Evolutionary conservation across 108 stramenopile genomes (phyloP), one percentile per base, ranked within the genome.

Genomic region (Nitzschia inconspicua): DNA sequence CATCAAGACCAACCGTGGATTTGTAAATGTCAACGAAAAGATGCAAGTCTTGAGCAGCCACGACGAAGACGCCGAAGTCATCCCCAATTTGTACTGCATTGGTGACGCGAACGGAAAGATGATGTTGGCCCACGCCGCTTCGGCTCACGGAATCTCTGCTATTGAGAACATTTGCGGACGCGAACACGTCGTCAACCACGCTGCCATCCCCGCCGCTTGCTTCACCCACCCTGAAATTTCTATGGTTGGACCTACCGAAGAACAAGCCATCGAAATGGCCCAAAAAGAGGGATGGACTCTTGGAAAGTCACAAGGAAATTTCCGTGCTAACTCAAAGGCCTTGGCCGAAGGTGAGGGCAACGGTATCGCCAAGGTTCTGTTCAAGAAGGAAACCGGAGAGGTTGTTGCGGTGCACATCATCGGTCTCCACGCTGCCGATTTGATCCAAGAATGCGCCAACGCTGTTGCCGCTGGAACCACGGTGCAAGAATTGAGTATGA

Each of bases 41-140:
- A 98, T 98, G 96, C 81, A 87, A 69, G 98, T 98, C 39, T 72
- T 98, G 44, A 90, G 78, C 54, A 88, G 84, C 47, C 76, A 82
- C 50, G 92, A 77, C 9, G 71, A 77, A 10, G 85, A 85, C 13
- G 91, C 78, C 16, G 79, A 79, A 28, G 79, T 95, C 31, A 71
- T 97, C 28, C 94, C 93, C 35, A 74, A 92, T 62, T 30, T 98
- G n/a, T 98, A 89, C 70, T 97, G 96, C 81, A 98, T 98, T 71
- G 98, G 98, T n/a, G 98, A 98, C 75, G 96, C 96, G 55, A 98
- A 98, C 78, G 96, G 96, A 7, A 96, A 96, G 74, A 94, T 97
- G 93, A 98, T 98, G 98, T 77, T 98, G 42, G 98, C 98, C 22
- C 98, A 98, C 64, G 96, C 98, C 4, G 98, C 98, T 9, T 94